Conservation (phyloP, 164 flowering plant species). For the Stephania japonica region DNA sequence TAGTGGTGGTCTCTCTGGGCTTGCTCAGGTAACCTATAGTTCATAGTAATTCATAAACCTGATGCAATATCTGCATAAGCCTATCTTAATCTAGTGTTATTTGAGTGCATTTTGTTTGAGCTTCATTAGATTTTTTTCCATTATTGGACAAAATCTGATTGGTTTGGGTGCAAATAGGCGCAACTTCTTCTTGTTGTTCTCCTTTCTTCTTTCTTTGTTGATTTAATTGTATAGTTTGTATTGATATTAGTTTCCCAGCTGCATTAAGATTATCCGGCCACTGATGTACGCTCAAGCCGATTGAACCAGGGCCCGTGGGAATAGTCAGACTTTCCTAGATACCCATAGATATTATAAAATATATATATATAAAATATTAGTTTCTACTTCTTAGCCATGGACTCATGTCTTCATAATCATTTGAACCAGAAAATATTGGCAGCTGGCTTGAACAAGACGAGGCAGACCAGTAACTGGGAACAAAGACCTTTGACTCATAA, state of each 20-base stretch:
- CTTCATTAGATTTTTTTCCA: neutral
- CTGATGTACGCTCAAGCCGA: too few species aligned
- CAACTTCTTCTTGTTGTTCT: neutral
- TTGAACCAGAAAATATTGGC: slow-evolving; percentile 71
- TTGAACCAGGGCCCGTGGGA: too few species aligned
- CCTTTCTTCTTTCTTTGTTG: too few species aligned
- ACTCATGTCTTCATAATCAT: neutral
- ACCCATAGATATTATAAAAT: too few species aligned
- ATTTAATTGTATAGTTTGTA: too few species aligned
- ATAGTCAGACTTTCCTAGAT: too few species aligned
- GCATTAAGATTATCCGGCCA: too few species aligned
- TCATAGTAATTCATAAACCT: neutral
- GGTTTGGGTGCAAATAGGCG: neutral
- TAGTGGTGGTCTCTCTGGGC: slow-evolving; percentile 89
- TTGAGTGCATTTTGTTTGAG: neutral
- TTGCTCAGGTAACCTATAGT: slow-evolving; percentile 49
- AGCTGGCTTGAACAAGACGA: slow-evolving; percentile 77
- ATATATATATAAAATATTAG: neutral
- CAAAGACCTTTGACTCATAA: slow-evolving; percentile 70
- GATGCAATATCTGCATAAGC: neutral
- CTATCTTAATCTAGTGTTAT: neutral
- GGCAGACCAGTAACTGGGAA: slow-evolving; percentile 95
- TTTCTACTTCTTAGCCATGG: too few species aligned
- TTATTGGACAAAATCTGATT: neutral
- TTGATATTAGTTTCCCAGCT: neutral